Base-by-base conservation (phyloP, 345 rosid genomes). In the Rhizophora mangle region DNA sequence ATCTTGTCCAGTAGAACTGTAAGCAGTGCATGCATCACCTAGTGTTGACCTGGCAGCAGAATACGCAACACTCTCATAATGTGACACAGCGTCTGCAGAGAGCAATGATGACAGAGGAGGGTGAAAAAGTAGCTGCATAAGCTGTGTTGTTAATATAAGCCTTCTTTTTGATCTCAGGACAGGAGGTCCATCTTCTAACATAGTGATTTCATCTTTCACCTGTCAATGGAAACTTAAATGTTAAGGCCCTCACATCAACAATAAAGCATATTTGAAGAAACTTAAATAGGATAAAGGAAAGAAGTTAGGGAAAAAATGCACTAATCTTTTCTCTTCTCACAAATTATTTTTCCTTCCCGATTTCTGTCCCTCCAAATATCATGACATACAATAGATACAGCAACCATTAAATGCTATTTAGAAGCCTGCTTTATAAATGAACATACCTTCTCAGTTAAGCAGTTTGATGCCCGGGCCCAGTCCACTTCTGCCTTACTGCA, bases 381-480 rank as follows among this genome's bases (percentile, higher is more conserved):
- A 56, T 21, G 60, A 24, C 10, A 56, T 21, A 27, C 31, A 56
- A 24, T 4, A 53, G 60, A 2, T 19, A 20, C 37, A 62, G 27
- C 2, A 61, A 67, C 22, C 30, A 53, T 22, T 16, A 31, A 60
- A 55, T 11, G 30, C 39, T 39, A 29, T 8, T 9, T 6, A 37
- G 7, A 59, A 66, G 66, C 60, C 57, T 60, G 55, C 29, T 55
- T 64, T 63, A 67, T 26, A 67, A 46, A 63, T 61, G 76, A 77
- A 57, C 80, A 43, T 36, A 92, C 99, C 86, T 90, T 95, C 82
- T 88, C 97, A 67, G 81, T 61, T 79, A 84, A 75, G 66, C 89
- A 79, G 75, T 88, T 85, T 65, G 83, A 77, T 29, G 83, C 85
- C 58, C 63, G 81, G 15, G 87, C 87, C 99, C 98, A 92, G 46